A percentile compares a stretch with the other conserved stretches of the same genome.
Conservation (phyloP, 768 basidiomycete species). For the Scleroderma citrinum region DNA sequence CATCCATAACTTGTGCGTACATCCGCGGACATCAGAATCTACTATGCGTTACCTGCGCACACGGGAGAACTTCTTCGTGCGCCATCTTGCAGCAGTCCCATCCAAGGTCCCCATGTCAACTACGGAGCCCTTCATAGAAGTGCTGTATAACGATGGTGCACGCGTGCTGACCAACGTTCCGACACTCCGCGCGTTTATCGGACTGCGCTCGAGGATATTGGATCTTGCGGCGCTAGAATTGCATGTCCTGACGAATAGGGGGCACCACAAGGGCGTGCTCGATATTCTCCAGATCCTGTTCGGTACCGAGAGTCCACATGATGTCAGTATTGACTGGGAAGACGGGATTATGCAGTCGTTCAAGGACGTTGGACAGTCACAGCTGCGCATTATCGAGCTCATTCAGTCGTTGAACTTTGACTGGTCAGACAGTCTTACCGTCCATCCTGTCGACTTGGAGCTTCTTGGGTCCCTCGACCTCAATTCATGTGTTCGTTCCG, state of each 20-base stretch:
- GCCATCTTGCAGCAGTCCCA: slow-evolving; percentile 77
- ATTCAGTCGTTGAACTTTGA: slow-evolving; percentile 83
- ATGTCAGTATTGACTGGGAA: slow-evolving; percentile 34
- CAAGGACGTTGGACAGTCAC: slow-evolving; percentile 72
- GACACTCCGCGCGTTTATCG: slow-evolving; percentile 69
- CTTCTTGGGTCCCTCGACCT: slow-evolving; percentile 65
- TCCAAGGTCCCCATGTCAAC: slow-evolving; percentile 49
- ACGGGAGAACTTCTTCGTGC: slow-evolving; percentile 81
- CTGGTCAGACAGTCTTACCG: slow-evolving; percentile 73
- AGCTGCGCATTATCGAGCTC: slow-evolving; percentile 82
- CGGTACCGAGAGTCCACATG: slow-evolving; percentile 51
- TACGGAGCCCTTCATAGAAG: slow-evolving; percentile 46
- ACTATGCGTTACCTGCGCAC: slow-evolving; percentile 84
- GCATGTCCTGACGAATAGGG: slow-evolving; percentile 76
- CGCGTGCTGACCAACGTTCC: slow-evolving; percentile 63
- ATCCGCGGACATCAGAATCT: slow-evolving; percentile 74
- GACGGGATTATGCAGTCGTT: slow-evolving; percentile 49
- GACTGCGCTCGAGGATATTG: slow-evolving; percentile 77
- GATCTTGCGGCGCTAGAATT: slow-evolving; percentile 85
- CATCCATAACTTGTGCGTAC: slow-evolving; percentile 82
- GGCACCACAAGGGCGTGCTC: slow-evolving; percentile 64
- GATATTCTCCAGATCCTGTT: slow-evolving; percentile 81
- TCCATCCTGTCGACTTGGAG: slow-evolving; percentile 52
- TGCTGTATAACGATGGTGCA: slow-evolving; percentile 67
- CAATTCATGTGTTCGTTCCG: slow-evolving; percentile 59